A percentile compares a stretch with the other conserved stretches of the same genome.
These are phyloP conservation scores for Theileria orientalis DNA, from an alignment of 169 alveolate genomes.

Conservation along the genomic window DNA sequence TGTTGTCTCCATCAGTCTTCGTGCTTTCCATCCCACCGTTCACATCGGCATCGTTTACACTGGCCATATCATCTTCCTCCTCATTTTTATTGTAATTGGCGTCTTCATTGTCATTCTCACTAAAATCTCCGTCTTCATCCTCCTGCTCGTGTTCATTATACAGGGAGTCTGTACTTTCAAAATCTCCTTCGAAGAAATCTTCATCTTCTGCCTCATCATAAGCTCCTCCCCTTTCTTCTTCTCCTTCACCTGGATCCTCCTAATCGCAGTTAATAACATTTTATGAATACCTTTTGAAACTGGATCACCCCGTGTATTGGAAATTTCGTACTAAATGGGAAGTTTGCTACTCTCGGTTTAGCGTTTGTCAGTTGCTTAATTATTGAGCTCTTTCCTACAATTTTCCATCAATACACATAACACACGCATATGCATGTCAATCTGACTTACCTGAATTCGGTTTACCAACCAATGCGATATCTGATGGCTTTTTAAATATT, in stretches of 20 bases:
- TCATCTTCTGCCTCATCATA: not conserved
- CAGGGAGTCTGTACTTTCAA: not conserved
- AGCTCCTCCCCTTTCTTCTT: not conserved
- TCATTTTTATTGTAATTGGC: not conserved
- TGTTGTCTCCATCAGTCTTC: conserved; percentile 4
- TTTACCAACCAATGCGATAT: conserved; percentile 87
- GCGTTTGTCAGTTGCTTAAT: conserved; percentile 56
- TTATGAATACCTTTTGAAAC: not conserved
- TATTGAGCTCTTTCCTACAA: conserved; percentile 53
- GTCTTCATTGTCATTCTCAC: not conserved
- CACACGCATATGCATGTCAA: no score
- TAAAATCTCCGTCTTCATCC: not conserved
- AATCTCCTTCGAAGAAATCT: not conserved
- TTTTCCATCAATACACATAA: conserved; percentile 23
- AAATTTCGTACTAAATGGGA: conserved; percentile 52
- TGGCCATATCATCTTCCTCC: conserved; percentile 2
- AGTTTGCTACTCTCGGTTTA: conserved; percentile 49
- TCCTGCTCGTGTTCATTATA: not conserved
- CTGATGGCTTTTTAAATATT: conserved; percentile 78
- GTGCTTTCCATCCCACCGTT: not conserved
- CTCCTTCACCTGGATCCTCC: not conserved
- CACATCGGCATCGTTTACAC: no score
- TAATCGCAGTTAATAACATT: conserved; percentile 1
- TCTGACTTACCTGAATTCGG: conserved; percentile 88
- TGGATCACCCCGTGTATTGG: conserved; percentile 52